Evolutionary conservation across 2,329 filamentous ascomycete genomes (phyloP), one percentile per base, ranked within the genome.

Genomic region (Beauveria sp.): DNA sequence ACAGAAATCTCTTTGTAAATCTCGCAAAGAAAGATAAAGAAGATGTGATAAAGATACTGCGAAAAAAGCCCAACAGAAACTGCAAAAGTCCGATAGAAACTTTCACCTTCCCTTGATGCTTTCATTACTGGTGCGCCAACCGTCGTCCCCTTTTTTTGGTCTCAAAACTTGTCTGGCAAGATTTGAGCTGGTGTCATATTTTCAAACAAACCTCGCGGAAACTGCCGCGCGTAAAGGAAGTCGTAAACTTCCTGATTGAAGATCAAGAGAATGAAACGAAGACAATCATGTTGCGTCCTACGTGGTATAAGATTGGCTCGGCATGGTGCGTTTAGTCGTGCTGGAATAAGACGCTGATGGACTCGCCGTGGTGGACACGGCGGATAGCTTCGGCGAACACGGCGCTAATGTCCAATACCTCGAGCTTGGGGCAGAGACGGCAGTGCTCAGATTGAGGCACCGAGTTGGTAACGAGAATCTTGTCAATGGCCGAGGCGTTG

Each of bases 341-440:
- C 67, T 76, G 73, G 65, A 99, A 99, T 56, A 99, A 82, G 63
- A 94, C 91, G 73, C 92, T 96, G 76, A 99, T 96, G 70, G 91
- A 96, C 79, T 99, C 94, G 69, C 94, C 94, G 74, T 97, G 92
- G 76, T 99, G 94, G 62, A 97, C 93, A 64, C 94, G 86, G 65
- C 94, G 89, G 68, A 97, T 97, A 55, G 94, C 91, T 82, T 97
- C 93, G 63, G 91, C 92, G 73, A 97, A 97, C 62, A 97, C 87
- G 67, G 90, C 88, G 59, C 91, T 91, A 63, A 97, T 74, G 70
- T 97, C 93, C 64, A 99, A 78, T 55, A 97, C 89, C 73, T 96
- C 92, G 56, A 99, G 79, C 79, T 97, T 97, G 44, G 89, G 84
- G 71, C 93, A 96, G 55, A 86, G 75, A 54, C 86, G 77, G 70